These are phyloP conservation scores for Musa acuminata DNA, from an alignment of 176 grass and related monocot species.

Conservation along the genomic window DNA sequence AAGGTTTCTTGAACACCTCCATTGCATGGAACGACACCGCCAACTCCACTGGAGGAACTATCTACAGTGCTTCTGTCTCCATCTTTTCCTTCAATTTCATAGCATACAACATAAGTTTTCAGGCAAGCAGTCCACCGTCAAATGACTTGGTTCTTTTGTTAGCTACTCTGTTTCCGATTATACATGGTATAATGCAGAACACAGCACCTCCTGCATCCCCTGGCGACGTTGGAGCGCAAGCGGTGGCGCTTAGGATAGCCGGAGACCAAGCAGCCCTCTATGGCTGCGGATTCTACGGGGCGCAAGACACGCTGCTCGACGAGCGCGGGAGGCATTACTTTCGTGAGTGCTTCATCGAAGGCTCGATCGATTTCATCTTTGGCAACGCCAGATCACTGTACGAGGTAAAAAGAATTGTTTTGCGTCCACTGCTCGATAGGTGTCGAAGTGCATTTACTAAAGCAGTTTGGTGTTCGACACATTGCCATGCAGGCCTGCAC, in stretches of 20 bases:
- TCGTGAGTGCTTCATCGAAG: constrained; percentile 68
- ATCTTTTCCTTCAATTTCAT: constrained; percentile 48
- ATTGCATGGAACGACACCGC: constrained; percentile 71
- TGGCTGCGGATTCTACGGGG: constrained; percentile 63
- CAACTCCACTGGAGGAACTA: constrained; percentile 54
- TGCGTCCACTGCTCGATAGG: not conserved
- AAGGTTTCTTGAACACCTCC: constrained; percentile 48
- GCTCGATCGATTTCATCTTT: constrained; percentile 88
- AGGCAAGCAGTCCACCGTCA: constrained; percentile 14
- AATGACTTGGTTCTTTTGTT: not conserved
- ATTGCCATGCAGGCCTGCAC: constrained; percentile 36
- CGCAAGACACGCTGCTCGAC: constrained; percentile 82
- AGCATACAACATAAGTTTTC: constrained; percentile 65
- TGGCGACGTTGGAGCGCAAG: constrained; percentile 49
- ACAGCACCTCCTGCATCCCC: constrained; percentile 38
- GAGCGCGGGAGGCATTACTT: constrained; percentile 60
- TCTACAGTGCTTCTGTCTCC: constrained; percentile 47
- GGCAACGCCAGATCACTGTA: constrained; percentile 68
- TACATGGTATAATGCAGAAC: constrained; percentile 15
- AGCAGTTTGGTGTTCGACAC: not conserved
- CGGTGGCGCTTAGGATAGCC: constrained; percentile 58
- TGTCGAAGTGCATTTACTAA: not conserved
- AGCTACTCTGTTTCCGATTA: not conserved
- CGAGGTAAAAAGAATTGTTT: constrained; percentile 8
- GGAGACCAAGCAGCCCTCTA: constrained; percentile 73